These are phyloP conservation scores for Entophlyctis luteolus DNA, from an alignment of 192 early-diverging fungal species.

Conservation along the genomic window DNA sequence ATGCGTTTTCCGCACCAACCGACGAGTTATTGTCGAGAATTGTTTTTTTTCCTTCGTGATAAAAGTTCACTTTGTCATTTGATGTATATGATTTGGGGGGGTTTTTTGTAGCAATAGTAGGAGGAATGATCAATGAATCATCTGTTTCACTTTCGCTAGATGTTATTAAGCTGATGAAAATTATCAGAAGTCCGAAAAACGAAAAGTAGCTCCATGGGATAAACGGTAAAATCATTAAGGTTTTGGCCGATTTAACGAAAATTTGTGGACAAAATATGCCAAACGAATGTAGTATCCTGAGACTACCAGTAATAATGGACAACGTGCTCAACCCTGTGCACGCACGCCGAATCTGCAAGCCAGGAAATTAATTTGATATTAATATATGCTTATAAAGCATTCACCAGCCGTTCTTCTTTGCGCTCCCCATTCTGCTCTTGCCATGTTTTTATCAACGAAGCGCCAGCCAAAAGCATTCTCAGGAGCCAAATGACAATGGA, in stretches of 20 bases:
- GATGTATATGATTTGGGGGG: too few species aligned
- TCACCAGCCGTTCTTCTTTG: background rate
- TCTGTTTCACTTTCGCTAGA: background rate
- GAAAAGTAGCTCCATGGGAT: conserved; percentile 8
- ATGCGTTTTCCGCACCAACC: too few species aligned
- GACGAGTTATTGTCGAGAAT: too few species aligned
- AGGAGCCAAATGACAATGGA: conserved; percentile 14
- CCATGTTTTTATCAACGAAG: background rate
- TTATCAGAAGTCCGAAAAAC: background rate
- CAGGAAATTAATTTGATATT: background rate
- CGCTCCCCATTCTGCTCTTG: background rate
- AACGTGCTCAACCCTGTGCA: background rate
- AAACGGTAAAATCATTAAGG: conserved; percentile 1
- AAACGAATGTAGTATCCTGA: conserved; percentile 18
- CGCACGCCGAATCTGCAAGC: background rate
- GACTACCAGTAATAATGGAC: background rate
- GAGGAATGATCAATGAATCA: background rate
- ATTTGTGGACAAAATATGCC: conserved; percentile 23
- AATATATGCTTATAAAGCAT: background rate
- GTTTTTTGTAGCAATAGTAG: background rate
- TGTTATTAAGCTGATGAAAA: background rate
- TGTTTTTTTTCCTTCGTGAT: too few species aligned
- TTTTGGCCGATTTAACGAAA: background rate
- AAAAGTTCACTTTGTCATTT: too few species aligned
- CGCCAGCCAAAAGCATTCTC: background rate